Evolutionary conservation across 2,329 filamentous ascomycete genomes (phyloP).

Genomic region (Verticillium longisporum): DNA sequence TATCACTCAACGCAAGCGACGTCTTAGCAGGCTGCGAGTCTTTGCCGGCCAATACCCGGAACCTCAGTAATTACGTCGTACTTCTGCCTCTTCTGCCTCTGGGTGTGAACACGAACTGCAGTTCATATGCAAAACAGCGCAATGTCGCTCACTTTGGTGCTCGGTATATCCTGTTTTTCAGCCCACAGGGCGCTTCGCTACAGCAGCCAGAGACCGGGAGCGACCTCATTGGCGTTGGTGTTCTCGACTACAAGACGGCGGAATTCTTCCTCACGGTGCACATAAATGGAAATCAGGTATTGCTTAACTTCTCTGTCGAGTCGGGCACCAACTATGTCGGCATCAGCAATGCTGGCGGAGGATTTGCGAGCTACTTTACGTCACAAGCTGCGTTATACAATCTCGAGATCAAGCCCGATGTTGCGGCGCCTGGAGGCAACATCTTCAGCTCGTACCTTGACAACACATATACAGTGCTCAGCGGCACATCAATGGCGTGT

Average conservation of each 20-base stretch:
- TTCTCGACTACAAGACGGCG: not conserved
- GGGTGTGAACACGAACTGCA: not conserved
- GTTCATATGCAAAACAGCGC: not conserved
- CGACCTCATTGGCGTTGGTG: not conserved
- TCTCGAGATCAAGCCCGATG: slow-evolving; percentile 41
- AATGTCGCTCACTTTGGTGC: slow-evolving; percentile 1
- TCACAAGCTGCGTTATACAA: slow-evolving; percentile 47
- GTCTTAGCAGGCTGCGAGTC: slow-evolving; percentile 29
- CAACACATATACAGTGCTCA: slow-evolving; percentile 35
- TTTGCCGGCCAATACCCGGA: slow-evolving; percentile 23
- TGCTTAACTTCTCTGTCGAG: not conserved
- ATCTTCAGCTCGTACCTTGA: slow-evolving; percentile 43
- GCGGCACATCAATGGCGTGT: slow-evolving; percentile 50
- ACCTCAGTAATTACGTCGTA: slow-evolving; percentile 32
- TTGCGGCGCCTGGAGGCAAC: slow-evolving; percentile 40
- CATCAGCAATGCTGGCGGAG: slow-evolving; percentile 16
- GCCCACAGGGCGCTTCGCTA: not conserved
- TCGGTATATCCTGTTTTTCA: slow-evolving; percentile 1
- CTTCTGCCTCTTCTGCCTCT: slow-evolving; percentile 18
- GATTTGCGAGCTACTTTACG: slow-evolving; percentile 36
- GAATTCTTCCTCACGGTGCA: not conserved
- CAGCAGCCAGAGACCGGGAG: not conserved
- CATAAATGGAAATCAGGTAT: not conserved
- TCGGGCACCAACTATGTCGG: not conserved
- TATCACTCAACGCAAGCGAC: slow-evolving; percentile 14